Evolutionary conservation across 305 asterid genomes (phyloP).

Genomic region (Galium porrigens): DNA sequence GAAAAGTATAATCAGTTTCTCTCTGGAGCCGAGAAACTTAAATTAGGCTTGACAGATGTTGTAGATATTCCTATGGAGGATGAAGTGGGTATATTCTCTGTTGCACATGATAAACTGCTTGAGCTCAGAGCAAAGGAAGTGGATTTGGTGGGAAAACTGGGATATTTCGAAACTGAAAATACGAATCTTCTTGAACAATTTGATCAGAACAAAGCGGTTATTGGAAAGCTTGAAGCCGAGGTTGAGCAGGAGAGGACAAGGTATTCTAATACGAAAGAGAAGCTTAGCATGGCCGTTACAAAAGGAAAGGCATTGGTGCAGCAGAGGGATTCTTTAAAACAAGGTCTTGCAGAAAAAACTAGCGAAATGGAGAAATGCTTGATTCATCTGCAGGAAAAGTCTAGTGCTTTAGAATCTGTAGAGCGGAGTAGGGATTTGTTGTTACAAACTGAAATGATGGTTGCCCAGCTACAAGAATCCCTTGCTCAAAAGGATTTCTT

Average conservation of each 20-base stretch:
- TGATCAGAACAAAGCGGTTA: conserved; percentile 35
- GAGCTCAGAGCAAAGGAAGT: conserved; percentile 49
- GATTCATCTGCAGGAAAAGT: conserved; percentile 58
- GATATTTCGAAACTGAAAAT: conserved; percentile 46
- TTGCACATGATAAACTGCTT: conserved; percentile 36
- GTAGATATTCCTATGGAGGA: conserved; percentile 33
- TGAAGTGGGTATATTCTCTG: conserved; percentile 37
- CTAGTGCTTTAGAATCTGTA: conserved; percentile 55
- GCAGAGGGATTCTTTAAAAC: conserved; percentile 78
- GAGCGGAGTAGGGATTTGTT: conserved; percentile 43
- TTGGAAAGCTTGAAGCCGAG: conserved; percentile 45
- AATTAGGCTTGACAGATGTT: conserved; percentile 38
- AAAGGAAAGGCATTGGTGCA: conserved; percentile 97
- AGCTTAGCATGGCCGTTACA: conserved; percentile 92
- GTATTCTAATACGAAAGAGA: conserved; percentile 78
- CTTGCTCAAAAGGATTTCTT: conserved; percentile 46
- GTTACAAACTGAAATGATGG: conserved; percentile 34
- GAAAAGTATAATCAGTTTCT: conserved; percentile 39
- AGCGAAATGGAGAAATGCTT: conserved; percentile 46
- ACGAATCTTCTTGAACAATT: conserved; percentile 47
- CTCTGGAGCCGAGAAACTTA: conserved; percentile 46
- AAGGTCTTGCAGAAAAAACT: conserved; percentile 62
- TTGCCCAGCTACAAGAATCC: conserved; percentile 52
- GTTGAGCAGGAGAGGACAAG: conserved; percentile 66
- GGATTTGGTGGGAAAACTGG: conserved; percentile 33